Evolutionary conservation across 257 asterid genomes (phyloP), one percentile per base, ranked within the genome.

Genomic region (Plantago elongata): DNA sequence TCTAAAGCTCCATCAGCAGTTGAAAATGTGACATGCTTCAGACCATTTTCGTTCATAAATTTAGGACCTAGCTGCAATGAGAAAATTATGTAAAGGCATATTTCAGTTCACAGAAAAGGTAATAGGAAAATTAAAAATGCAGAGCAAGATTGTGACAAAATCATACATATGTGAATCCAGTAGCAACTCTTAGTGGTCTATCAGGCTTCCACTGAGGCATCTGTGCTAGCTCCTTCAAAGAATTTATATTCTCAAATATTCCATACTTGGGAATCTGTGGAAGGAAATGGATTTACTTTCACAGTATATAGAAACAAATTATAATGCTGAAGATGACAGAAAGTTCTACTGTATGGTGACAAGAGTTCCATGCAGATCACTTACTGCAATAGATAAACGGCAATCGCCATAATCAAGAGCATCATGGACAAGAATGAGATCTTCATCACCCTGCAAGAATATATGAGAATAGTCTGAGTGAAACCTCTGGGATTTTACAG

Each of bases 1-100:
- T 92, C 98, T 60, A 88, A 78, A 72, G 98, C 98, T 68, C 98
- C 98, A 71, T 92, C 97, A 63, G 98, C 98, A 67, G 93, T 83
- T 78, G 98, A 92, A 77, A 91, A 92, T 0, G 77, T 71, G 57
- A 84, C 97, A 61, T 88, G 73, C 62, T 72, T 82, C 70, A 92
- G 62, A 56, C 99, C 97, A 63, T 80, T 83, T 13, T 87, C 97
- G 63, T 76, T 77, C 96, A 93, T 78, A 73, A 93, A 93, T 72
- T 85, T 93, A 49, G 94, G 92, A 72, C 82, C 99, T 85, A 87
- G 64, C 99, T 93, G 94, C 70, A 57, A 66, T 61, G 9, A 61
- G 74, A 69, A 49, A 61, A 22, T 18, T 45, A n/a, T 17, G 57
- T 63, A 54, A 69, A 46, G 34, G 54, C 34, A 37, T 40, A 50